These are phyloP conservation scores for Saraca asoca DNA, from an alignment of 331 rosid genomes.

Conservation along the genomic window DNA sequence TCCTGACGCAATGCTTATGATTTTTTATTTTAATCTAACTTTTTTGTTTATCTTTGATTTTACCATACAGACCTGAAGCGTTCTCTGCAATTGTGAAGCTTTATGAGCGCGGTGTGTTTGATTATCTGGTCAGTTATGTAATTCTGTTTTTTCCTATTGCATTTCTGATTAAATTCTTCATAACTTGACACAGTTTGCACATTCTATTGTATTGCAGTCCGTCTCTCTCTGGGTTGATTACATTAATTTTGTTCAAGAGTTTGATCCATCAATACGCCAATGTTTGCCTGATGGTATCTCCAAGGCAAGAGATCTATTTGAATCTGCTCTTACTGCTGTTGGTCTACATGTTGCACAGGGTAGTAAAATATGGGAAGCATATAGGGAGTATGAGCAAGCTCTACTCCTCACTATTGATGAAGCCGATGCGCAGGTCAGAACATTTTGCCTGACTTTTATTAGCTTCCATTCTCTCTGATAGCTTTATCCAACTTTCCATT, in stretches of 20 bases:
- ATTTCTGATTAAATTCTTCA: background rate
- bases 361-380: constrained; percentile 76
- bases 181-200: constrained; percentile 29
- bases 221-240: constrained; percentile 78
- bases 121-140: constrained; percentile 73
- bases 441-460: constrained; percentile 25
- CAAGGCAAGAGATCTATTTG: constrained; percentile 77
- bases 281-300: constrained; percentile 62
- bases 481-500: constrained; percentile 6
- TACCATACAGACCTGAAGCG: constrained; percentile 52
- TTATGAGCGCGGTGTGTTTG: constrained; percentile 72
- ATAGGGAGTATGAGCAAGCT: constrained; percentile 73
- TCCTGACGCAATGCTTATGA: background rate
- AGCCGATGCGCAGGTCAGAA: constrained; percentile 64
- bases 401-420: constrained; percentile 52
- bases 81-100: constrained; percentile 54
- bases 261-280: constrained; percentile 57
- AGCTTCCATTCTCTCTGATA: background rate
- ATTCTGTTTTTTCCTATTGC: background rate
- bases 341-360: constrained; percentile 90
- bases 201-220: constrained; percentile 60
- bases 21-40: constrained; percentile 14
- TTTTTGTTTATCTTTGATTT: constrained; percentile 2
- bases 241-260: constrained; percentile 61
- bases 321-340: constrained; percentile 78